Evolutionary conservation across 129 eudicot species (phyloP).

Genomic region (Lonicera japonica): DNA sequence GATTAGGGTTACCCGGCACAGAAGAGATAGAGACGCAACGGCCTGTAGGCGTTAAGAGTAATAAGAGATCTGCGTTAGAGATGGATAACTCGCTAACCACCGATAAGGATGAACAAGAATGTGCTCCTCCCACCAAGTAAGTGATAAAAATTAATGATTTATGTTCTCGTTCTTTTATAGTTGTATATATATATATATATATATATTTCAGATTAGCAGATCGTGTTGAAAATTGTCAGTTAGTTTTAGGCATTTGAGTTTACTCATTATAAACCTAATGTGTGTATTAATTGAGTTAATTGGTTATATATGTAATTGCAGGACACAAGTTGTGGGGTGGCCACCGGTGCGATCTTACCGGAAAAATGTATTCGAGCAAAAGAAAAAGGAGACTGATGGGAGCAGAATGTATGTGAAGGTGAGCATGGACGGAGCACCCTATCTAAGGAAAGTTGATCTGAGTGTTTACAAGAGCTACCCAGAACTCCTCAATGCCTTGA

Average conservation of each 20-base stretch:
- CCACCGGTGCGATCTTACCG: slow-evolving; percentile 84
- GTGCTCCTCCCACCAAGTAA: slow-evolving; percentile 64
- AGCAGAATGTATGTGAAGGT: slow-evolving; percentile 63
- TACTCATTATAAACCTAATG: not conserved
- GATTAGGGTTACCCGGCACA: slow-evolving; percentile 63
- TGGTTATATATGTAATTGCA: slow-evolving; percentile 23
- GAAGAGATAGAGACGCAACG: slow-evolving; percentile 28
- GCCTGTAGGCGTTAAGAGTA: slow-evolving; percentile 16
- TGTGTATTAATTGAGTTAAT: not conserved
- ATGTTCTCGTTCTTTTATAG: not conserved
- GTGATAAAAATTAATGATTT: slow-evolving; percentile 18
- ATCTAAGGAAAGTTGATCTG: slow-evolving; percentile 73
- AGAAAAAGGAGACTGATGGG: slow-evolving; percentile 33
- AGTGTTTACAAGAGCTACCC: slow-evolving; percentile 54
- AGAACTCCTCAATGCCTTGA: slow-evolving; percentile 56
- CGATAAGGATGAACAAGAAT: slow-evolving; percentile 25
- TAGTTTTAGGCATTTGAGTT: no score
- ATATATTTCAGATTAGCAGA: not conserved
- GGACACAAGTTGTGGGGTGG: slow-evolving; percentile 90
- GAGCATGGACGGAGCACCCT: slow-evolving; percentile 96
- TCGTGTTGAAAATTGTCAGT: not conserved
- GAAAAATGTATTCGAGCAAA: slow-evolving; percentile 42
- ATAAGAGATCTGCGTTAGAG: slow-evolving; percentile 56
- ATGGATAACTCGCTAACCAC: slow-evolving; percentile 44
- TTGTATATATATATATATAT: no score